Conservation (phyloP, 1,284 basidiomycete genomes). For the Neolentinus lepideus region DNA sequence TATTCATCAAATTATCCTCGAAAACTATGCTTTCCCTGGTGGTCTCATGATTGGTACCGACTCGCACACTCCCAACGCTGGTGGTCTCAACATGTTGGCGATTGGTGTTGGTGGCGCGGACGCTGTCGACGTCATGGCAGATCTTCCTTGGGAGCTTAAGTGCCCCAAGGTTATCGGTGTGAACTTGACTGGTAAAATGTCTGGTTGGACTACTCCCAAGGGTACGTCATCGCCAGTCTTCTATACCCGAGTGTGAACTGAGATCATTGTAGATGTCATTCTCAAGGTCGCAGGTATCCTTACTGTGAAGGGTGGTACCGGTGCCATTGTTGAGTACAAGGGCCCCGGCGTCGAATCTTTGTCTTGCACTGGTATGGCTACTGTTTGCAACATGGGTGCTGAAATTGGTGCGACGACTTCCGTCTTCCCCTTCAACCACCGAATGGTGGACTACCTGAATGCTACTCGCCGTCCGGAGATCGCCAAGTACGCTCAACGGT, state of each 20-base stretch:
- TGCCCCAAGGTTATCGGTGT: constrained; percentile 99
- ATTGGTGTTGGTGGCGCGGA: constrained; percentile 99
- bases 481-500: constrained; percentile 84
- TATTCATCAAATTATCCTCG: constrained; percentile 95
- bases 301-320: constrained; percentile 97
- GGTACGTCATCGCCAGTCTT: constrained; percentile 36
- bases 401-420: constrained; percentile 99
- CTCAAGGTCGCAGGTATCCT: constrained; percentile 97
- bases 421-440: constrained; percentile 96
- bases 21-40: constrained; percentile 99
- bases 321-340: constrained; percentile 93
- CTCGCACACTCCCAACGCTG: constrained; percentile 98
- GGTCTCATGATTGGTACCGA: constrained; percentile 99
- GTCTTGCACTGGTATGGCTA: constrained; percentile 99
- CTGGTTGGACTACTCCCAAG: constrained; percentile 98
- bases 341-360: constrained; percentile 94
- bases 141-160: constrained; percentile 98
- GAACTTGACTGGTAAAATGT: constrained; percentile 91
- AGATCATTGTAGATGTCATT: constrained; percentile 67
- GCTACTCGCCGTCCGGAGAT: constrained; percentile 90
- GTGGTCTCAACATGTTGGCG: constrained; percentile 98
- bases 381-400: constrained; percentile 99
- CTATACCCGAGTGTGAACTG: constrained; percentile 5
- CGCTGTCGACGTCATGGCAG: constrained; percentile 98
- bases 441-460: constrained; percentile 90